A percentile compares a stretch with the other conserved stretches of the same genome.
phyloP scores from a whole-genome alignment of 768 basidiomycete genomes.

The Kwoniella botswanensis region DNA sequence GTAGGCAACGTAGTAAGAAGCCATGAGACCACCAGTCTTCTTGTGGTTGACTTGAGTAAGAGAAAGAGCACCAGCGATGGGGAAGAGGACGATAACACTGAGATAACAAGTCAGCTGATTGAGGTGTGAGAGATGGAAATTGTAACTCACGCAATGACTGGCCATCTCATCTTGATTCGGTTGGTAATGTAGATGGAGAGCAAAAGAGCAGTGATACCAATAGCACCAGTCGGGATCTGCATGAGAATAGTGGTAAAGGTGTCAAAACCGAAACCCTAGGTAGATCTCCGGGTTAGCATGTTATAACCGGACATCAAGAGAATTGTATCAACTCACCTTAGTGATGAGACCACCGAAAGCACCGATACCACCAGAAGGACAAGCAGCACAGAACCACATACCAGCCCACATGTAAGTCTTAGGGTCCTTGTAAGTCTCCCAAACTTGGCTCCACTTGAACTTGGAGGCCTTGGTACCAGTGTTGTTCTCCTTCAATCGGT shows the following conservation, averaged over 20 bases:
- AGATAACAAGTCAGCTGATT: not conserved
- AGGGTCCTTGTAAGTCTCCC: constrained; percentile 51
- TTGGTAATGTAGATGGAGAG: constrained; percentile 49
- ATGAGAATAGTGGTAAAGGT: constrained; percentile 51
- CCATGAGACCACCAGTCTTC: constrained; percentile 36
- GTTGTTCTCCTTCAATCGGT: constrained; percentile 55
- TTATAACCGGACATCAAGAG: constrained; percentile 6
- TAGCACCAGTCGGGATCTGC: constrained; percentile 54
- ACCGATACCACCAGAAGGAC: constrained; percentile 52
- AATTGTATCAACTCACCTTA: constrained; percentile 26
- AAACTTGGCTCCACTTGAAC: constrained; percentile 52
- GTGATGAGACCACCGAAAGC: constrained; percentile 53
- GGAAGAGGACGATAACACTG: constrained; percentile 36
- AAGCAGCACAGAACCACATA: constrained; percentile 55
- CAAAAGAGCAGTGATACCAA: constrained; percentile 44
- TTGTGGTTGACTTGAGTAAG: constrained; percentile 44
- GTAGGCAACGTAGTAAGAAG: constrained; percentile 35
- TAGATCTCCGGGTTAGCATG: not conserved
- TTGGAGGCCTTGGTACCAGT: constrained; percentile 50
- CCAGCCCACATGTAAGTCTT: constrained; percentile 51
- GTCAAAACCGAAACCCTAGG: constrained; percentile 39
- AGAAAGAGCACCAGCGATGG: constrained; percentile 52
- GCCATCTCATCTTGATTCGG: constrained; percentile 49
- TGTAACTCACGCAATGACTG: constrained; percentile 30
- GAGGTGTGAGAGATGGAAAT: not conserved